Evolutionary conservation across 2,329 filamentous ascomycete species (phyloP).

Genomic region (Thielaviopsis populi): DNA sequence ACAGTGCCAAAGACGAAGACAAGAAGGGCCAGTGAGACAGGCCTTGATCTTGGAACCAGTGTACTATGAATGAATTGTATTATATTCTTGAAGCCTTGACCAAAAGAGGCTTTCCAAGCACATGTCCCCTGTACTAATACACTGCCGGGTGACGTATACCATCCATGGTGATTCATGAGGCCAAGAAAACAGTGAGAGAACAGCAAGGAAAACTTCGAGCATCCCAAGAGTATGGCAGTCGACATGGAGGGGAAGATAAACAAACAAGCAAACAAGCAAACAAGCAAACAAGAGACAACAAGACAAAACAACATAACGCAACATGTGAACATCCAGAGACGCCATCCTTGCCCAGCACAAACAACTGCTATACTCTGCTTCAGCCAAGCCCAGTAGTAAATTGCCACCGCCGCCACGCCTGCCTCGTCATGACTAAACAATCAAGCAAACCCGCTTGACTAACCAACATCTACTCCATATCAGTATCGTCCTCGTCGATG

Average conservation of each 20-base stretch:
- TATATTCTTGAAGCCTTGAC: constrained; percentile 7
- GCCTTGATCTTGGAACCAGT: constrained; percentile 1
- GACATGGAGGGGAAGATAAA: not conserved
- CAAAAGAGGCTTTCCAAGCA: not conserved
- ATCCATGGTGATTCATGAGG: not conserved
- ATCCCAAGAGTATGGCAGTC: not conserved
- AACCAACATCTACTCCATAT: constrained; percentile 26
- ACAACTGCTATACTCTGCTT: not conserved
- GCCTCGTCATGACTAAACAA: not conserved
- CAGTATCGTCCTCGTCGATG: constrained; percentile 30
- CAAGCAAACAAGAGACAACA: not conserved
- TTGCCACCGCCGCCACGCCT: not conserved
- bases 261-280: not conserved
- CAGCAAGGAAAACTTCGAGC: too few relatives aligned
- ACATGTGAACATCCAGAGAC: constrained; percentile 10
- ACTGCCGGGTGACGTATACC: not conserved
- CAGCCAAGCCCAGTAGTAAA: not conserved
- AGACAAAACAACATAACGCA: constrained; percentile 3
- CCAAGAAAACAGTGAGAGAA: not conserved
- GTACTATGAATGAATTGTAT: constrained; percentile 15
- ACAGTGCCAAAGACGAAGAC: not conserved
- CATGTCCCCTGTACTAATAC: not conserved
- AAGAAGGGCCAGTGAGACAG: not conserved
- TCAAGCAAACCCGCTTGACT: not conserved
- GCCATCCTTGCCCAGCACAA: not conserved